phyloP scores from a whole-genome alignment of 2,329 filamentous ascomycete species.

The Geosmithia flava region DNA sequence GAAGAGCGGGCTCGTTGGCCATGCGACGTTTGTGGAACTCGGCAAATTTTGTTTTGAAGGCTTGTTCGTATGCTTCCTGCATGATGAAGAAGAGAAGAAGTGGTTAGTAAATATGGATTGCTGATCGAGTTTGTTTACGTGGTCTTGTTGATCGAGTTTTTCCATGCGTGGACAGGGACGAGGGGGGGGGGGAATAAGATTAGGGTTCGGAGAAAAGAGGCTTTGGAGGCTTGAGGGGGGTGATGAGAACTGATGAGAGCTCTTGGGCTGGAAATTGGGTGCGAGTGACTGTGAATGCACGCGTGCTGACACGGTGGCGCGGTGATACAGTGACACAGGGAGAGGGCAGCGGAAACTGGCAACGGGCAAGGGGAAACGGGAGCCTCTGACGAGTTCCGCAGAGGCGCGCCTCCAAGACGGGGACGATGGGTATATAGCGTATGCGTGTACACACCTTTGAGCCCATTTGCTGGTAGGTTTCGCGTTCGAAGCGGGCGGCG shows the following conservation, averaged over 20 bases:
- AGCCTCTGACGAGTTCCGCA: too few relatives aligned
- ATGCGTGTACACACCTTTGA: conserved; percentile 28
- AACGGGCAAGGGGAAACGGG: too few relatives aligned
- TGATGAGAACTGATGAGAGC: too few relatives aligned
- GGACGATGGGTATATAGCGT: too few relatives aligned
- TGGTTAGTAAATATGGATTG: not conserved
- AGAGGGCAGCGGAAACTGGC: too few relatives aligned
- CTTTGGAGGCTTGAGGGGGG: too few relatives aligned
- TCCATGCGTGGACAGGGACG: too few relatives aligned
- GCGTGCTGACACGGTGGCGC: not conserved
- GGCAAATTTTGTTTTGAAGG: conserved; percentile 29
- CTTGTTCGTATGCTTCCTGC: conserved; percentile 37
- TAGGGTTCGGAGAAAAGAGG: too few relatives aligned
- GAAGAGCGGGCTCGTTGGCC: conserved; percentile 33
- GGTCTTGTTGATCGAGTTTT: too few relatives aligned
- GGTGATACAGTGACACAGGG: not conserved
- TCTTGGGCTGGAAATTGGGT: not conserved
- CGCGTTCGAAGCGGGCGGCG: conserved; percentile 35
- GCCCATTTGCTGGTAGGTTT: conserved; percentile 28
- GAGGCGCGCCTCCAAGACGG: too few relatives aligned
- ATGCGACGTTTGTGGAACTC: conserved; percentile 40
- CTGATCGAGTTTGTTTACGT: too few relatives aligned
- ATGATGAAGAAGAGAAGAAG: not conserved
- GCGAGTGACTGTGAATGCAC: not conserved
- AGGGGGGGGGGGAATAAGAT: conserved; percentile 4